Percentiles rank a stretch among this genome's conserved stretches.
Conservation (phyloP, 192 early-diverging fungal genomes). For the Spizellomyces punctatus region DNA sequence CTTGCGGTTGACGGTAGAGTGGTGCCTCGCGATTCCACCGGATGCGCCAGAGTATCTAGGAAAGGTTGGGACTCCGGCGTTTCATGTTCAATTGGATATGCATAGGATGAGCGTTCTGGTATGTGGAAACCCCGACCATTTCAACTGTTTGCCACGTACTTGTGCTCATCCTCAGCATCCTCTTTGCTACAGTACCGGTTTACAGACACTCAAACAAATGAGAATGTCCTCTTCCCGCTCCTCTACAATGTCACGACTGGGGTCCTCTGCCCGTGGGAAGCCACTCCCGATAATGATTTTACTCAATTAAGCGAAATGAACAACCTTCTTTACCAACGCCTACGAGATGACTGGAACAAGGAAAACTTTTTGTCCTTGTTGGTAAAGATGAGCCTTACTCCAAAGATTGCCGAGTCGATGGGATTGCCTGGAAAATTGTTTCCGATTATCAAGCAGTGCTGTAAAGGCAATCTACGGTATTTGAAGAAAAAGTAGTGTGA, state of each 20-base stretch:
- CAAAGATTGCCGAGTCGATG: neutral
- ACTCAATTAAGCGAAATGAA: constrained; percentile 25
- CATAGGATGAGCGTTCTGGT: constrained; percentile 22
- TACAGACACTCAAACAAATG: neutral
- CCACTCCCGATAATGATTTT: constrained; percentile 14
- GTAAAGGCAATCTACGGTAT: neutral
- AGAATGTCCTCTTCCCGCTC: constrained; percentile 7
- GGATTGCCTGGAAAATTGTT: constrained; percentile 2
- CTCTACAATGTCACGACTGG: constrained; percentile 24
- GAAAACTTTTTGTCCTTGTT: constrained; percentile 4
- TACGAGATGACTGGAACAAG: constrained; percentile 4
- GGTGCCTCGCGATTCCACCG: constrained; percentile 19
- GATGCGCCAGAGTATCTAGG: constrained; percentile 20
- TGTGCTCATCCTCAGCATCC: neutral
- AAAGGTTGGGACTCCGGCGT: neutral
- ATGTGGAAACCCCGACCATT: neutral
- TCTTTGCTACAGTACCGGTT: constrained; percentile 9
- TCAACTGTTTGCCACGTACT: neutral
- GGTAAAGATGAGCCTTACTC: neutral
- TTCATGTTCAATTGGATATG: constrained; percentile 9
- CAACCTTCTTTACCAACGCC: constrained; percentile 2
- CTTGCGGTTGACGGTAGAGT: constrained; percentile 7
- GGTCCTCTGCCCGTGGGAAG: constrained; percentile 23
- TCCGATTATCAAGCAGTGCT: neutral
- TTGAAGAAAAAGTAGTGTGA: neutral